Base-by-base conservation (phyloP, 352 stramenopile species). In the Pythium apleroticum region DNA sequence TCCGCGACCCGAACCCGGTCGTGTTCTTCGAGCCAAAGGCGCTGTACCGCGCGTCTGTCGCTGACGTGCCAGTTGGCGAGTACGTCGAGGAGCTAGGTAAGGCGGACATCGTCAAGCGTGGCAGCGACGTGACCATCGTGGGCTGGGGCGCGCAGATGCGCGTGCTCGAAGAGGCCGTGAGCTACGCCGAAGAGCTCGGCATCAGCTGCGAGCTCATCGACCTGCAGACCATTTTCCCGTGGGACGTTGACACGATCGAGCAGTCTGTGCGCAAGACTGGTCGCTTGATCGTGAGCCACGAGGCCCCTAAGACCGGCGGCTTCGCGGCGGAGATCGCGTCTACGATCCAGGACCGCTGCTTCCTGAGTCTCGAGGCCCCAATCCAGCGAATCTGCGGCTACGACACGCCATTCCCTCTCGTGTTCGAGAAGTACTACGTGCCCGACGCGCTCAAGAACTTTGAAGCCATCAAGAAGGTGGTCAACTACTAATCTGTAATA, bases 1-100 rank as follows among this genome's bases (percentile, higher is more conserved):
- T 99, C 73, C 82, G 97, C 24, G 96, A 98, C 69, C 95, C 93
- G 12, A 98, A 99, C 73, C 97, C 97, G 0, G 96, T 99, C 4
- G 72, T 99, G 7, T 99, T 99, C 75, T 89, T 99, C 43, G 97
- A 99, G 73, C 97, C 97, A 3, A 99, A 99, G 78, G 90, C 95
- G 52, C 78, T 99, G n/a, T 99, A 99, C 74, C 87, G 96, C 54
- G 91, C 96, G 30, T 90, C 95, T 11, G 97, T 99, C 2, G 96
- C 91, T 68, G 93, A 99, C 41, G 96, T 99, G 14, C 96, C 96
- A 14, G 83, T 98, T 11, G 96, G 88, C 11, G 97, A 99, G 53
- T 99, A 98, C 72, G 80, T 87, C 62, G 85, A 98, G 55, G 89
- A 96, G 17, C 70, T 99, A 7, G 96, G 95, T 49, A 89, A 97